phyloP scores from a whole-genome alignment of 208 protist species.

The Leishmania major region DNA sequence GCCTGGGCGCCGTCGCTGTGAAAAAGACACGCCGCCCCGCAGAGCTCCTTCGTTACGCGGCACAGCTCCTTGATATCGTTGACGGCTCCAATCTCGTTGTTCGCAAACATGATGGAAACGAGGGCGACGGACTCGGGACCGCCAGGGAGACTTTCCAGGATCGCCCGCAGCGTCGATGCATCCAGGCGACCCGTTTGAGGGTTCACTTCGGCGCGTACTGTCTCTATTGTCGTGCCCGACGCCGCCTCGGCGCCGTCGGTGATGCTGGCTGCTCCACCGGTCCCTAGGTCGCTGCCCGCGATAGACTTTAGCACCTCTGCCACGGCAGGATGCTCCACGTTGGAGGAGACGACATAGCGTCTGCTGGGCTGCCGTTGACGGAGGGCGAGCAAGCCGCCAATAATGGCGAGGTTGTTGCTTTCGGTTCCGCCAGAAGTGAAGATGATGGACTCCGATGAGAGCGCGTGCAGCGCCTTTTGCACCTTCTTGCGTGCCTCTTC shows the following conservation, averaged over 20 bases:
- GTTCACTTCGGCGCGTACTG: conserved; percentile 47
- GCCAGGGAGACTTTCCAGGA: conserved; percentile 34
- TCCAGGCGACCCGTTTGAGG: conserved; percentile 39
- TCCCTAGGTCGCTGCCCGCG: not conserved
- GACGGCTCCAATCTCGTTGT: conserved; percentile 95
- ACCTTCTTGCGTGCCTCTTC: conserved; percentile 72
- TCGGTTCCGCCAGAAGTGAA: conserved; percentile 96
- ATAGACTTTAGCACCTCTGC: conserved; percentile 76
- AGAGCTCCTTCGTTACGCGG: conserved; percentile 60
- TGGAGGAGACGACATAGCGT: conserved; percentile 69
- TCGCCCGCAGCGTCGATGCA: conserved; percentile 33
- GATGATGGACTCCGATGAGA: conserved; percentile 62
- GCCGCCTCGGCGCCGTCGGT: not conserved
- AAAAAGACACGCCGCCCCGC: conserved; percentile 68
- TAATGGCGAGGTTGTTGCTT: conserved; percentile 93
- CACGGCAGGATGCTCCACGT: conserved; percentile 89
- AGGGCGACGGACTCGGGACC: conserved; percentile 64
- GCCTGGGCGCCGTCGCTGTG: conserved; percentile 97
- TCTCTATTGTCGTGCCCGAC: conserved; percentile 13
- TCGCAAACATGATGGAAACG: conserved; percentile 96
- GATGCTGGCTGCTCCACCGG: not conserved
- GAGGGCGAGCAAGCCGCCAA: conserved; percentile 52
- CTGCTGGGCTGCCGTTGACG: conserved; percentile 32
- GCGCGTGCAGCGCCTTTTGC: conserved; percentile 46
- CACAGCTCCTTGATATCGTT: conserved; percentile 91